A percentile compares a stretch with the other conserved stretches of the same genome.
phyloP scores from a whole-genome alignment of 352 stramenopile genomes.

The Phytophthora pluvialis region DNA sequence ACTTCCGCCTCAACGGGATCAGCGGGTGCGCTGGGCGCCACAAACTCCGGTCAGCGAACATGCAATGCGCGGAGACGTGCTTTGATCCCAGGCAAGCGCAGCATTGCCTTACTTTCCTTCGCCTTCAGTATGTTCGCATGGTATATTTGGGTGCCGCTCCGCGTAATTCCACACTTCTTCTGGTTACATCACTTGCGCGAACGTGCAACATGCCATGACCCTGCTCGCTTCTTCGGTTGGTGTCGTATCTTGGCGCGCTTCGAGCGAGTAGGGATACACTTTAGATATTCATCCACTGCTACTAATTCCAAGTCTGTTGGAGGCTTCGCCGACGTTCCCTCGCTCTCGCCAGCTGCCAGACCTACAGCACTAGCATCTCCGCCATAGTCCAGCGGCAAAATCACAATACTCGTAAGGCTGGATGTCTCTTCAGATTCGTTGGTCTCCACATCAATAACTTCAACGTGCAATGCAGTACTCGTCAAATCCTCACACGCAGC shows the following conservation, averaged over 20 bases:
- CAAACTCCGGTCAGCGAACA: neutral
- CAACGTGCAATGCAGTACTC: neutral
- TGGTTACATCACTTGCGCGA: neutral
- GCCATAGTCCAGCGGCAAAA: neutral
- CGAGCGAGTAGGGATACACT: neutral
- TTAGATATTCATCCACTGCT: neutral
- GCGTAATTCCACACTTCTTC: neutral
- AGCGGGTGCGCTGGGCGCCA: neutral
- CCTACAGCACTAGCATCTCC: neutral
- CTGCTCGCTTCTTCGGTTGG: neutral
- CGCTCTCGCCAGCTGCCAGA: neutral
- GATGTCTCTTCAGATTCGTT: neutral
- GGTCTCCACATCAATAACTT: neutral
- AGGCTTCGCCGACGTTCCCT: neutral
- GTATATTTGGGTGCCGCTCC: neutral
- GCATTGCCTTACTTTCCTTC: neutral
- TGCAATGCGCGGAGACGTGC: neutral
- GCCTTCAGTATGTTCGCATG: neutral
- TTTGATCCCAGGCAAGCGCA: neutral
- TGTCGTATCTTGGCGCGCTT: conserved; percentile 1
- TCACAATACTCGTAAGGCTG: neutral
- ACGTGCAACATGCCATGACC: neutral
- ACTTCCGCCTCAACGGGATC: neutral
- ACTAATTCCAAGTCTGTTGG: neutral
- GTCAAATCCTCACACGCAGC: too few relatives aligned